Conservation (phyloP, 331 rosid genomes). For the Pyrus hybrid region DNA sequence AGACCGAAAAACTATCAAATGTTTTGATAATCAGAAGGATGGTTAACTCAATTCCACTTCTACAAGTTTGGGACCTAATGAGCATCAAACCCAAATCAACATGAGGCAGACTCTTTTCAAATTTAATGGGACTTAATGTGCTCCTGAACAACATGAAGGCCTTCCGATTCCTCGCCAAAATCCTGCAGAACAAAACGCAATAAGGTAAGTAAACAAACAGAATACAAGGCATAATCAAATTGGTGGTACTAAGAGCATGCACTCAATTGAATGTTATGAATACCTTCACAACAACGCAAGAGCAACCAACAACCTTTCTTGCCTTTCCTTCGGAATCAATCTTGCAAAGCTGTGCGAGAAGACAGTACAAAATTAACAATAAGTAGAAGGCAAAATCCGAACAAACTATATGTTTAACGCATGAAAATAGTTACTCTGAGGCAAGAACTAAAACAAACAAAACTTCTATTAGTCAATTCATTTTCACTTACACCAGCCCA, state of each 20-base stretch:
- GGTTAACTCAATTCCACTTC: not conserved
- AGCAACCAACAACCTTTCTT: conserved; percentile 87
- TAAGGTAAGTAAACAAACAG: not conserved
- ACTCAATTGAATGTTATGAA: no score
- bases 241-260: not conserved
- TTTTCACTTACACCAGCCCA: conserved; percentile 72
- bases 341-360: conserved; percentile 77
- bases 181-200: conserved; percentile 30
- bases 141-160: conserved; percentile 64
- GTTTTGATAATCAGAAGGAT: not conserved
- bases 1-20: not conserved
- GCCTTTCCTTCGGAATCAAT: conserved; percentile 93
- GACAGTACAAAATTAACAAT: not conserved
- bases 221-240: not conserved
- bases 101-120: not conserved
- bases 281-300: conserved; percentile 92
- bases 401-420: not conserved
- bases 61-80: not conserved
- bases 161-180: conserved; percentile 71
- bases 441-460: not conserved
- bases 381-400: not conserved
- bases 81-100: not conserved
- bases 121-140: conserved; percentile 56
- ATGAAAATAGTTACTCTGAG: not conserved
- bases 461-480: not conserved